Conservation (phyloP, 768 basidiomycete genomes). For the Coprinopsis strossmayeri region DNA sequence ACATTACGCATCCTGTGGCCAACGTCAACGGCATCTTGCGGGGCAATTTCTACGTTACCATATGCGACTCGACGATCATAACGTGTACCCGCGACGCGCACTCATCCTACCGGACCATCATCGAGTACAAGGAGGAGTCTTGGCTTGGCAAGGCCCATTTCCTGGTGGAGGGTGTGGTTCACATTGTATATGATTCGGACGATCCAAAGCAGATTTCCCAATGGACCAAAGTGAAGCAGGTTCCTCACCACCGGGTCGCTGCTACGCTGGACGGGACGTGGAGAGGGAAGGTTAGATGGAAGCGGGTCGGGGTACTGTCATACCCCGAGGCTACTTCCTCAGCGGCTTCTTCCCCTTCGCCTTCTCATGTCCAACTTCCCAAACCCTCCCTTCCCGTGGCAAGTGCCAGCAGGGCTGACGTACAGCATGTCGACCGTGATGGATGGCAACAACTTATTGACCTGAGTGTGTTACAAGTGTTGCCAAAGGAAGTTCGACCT, state of each 20-base stretch:
- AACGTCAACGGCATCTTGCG: slow-evolving; percentile 88
- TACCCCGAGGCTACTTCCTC: slow-evolving; percentile 35
- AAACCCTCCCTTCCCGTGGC: slow-evolving; percentile 27
- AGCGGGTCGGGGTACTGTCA: slow-evolving; percentile 43
- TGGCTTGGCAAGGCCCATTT: slow-evolving; percentile 90
- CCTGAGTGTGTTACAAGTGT: slow-evolving; percentile 55
- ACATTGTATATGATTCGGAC: slow-evolving; percentile 59
- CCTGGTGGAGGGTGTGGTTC: slow-evolving; percentile 83
- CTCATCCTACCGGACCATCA: slow-evolving; percentile 57
- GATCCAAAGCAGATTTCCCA: slow-evolving; percentile 51
- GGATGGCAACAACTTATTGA: slow-evolving; percentile 73
- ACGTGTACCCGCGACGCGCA: slow-evolving; percentile 64
- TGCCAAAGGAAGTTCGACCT: slow-evolving; percentile 85
- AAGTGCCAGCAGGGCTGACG: slow-evolving; percentile 38
- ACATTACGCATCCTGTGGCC: slow-evolving; percentile 86
- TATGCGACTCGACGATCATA: slow-evolving; percentile 72
- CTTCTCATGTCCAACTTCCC: slow-evolving; percentile 38
- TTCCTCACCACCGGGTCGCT: slow-evolving; percentile 70
- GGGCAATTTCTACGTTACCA: slow-evolving; percentile 88
- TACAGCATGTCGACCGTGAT: slow-evolving; percentile 29
- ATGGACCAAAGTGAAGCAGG: slow-evolving; percentile 87
- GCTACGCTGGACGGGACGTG: slow-evolving; percentile 87
- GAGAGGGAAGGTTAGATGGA: slow-evolving; percentile 79
- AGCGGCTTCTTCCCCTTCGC: slow-evolving; percentile 40
- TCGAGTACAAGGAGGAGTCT: slow-evolving; percentile 97